Percentiles rank a stretch among this genome's conserved stretches.
phyloP scores from a whole-genome alignment of 2,329 filamentous ascomycete genomes.

The Trichoderma arundinaceum region DNA sequence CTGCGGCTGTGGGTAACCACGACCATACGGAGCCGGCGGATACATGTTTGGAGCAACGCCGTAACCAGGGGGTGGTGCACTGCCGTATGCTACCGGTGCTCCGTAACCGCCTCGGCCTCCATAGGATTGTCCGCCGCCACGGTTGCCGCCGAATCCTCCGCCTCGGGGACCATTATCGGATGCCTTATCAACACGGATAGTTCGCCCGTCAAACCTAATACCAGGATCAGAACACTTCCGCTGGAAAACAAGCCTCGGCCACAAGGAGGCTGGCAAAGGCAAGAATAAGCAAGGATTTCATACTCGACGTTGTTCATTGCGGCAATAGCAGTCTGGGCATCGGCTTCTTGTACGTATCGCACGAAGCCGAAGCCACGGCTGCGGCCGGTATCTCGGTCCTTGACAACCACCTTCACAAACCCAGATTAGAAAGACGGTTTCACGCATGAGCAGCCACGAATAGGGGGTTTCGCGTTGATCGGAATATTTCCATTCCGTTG shows the following conservation, averaged over 20 bases:
- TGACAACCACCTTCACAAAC: constrained; percentile 81
- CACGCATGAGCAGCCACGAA: constrained; percentile 31
- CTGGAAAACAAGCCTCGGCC: not conserved
- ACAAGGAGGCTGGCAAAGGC: constrained; percentile 20
- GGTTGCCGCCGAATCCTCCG: constrained; percentile 48
- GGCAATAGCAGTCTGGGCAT: constrained; percentile 77
- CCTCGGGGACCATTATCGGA: constrained; percentile 74
- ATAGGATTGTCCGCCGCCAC: constrained; percentile 49
- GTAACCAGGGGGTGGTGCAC: constrained; percentile 46
- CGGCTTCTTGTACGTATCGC: constrained; percentile 76
- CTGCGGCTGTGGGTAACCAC: constrained; percentile 47
- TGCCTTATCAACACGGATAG: constrained; percentile 94
- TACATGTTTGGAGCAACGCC: constrained; percentile 48
- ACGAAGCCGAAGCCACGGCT: constrained; percentile 98
- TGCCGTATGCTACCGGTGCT: constrained; percentile 43
- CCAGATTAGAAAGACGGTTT: constrained; percentile 34
- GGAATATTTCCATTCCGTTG: constrained; percentile 8
- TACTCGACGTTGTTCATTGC: constrained; percentile 92
- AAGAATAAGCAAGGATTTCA: constrained; percentile 44
- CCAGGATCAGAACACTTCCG: constrained; percentile 27
- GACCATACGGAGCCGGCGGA: constrained; percentile 45
- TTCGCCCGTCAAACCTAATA: constrained; percentile 87
- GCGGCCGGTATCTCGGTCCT: constrained; percentile 94
- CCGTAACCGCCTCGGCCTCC: constrained; percentile 55
- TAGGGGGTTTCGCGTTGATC: constrained; percentile 14